Conservation (phyloP, 2,329 filamentous ascomycete species). For the Clonostachys rhizophaga region DNA sequence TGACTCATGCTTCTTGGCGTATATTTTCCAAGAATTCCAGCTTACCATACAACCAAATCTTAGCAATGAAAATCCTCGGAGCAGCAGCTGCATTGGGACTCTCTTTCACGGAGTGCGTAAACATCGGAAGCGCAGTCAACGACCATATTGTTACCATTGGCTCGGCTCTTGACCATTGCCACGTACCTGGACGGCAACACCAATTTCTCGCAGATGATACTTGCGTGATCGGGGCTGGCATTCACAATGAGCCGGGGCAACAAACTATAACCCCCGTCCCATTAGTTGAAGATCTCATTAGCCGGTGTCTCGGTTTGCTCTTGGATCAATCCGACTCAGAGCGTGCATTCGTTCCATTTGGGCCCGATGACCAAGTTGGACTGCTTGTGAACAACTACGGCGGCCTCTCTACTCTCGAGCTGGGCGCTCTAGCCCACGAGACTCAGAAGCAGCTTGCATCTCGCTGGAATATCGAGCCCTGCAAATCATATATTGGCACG, state of each 20-base stretch:
- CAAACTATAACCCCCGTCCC: slow-evolving; percentile 28
- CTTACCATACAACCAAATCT: background rate
- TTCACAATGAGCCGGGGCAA: slow-evolving; percentile 39
- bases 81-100: slow-evolving; percentile 58
- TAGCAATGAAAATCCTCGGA: slow-evolving; percentile 63
- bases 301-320: slow-evolving; percentile 46
- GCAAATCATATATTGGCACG: slow-evolving; percentile 24
- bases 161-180: slow-evolving; percentile 64
- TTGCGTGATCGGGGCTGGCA: slow-evolving; percentile 45
- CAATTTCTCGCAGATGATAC: slow-evolving; percentile 32
- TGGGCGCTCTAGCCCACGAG: slow-evolving; percentile 49
- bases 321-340: slow-evolving; percentile 46
- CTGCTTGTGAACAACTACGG: slow-evolving; percentile 55
- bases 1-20: slow-evolving; percentile 37
- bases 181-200: slow-evolving; percentile 61
- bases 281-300: slow-evolving; percentile 26
- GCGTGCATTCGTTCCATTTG: slow-evolving; percentile 44
- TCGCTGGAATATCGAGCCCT: slow-evolving; percentile 22
- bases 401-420: slow-evolving; percentile 47
- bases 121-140: slow-evolving; percentile 51
- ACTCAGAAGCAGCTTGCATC: slow-evolving; percentile 35
- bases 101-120: slow-evolving; percentile 51
- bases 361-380: slow-evolving; percentile 35
- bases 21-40: slow-evolving; percentile 18
- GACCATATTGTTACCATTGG: slow-evolving; percentile 63